phyloP scores from a whole-genome alignment of 2,329 filamentous ascomycete genomes.

The Aureobasidium sp. region DNA sequence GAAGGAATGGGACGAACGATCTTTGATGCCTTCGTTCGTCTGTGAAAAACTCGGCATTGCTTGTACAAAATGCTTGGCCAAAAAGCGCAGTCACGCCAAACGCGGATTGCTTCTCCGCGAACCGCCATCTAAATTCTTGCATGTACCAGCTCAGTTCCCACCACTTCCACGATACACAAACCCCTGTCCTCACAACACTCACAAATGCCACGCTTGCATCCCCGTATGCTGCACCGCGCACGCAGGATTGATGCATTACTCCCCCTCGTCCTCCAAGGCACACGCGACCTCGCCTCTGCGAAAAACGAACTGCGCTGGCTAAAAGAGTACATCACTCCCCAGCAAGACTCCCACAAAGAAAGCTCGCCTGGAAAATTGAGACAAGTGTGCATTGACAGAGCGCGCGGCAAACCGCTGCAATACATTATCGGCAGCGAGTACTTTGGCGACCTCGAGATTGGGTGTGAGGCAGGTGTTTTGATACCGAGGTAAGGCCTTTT shows the following conservation, averaged over 20 bases:
- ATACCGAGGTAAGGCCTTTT: slow-evolving; percentile 58
- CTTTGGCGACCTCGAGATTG: slow-evolving; percentile 74
- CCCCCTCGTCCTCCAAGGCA: slow-evolving; percentile 47
- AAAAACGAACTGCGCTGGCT: slow-evolving; percentile 67
- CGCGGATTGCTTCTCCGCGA: no score
- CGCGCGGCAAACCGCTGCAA: slow-evolving; percentile 68
- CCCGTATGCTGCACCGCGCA: background rate
- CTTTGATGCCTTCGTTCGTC: background rate
- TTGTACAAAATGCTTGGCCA: background rate
- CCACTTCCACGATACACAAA: no score
- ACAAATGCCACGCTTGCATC: slow-evolving; percentile 7
- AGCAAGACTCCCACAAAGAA: no score
- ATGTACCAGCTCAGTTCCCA: background rate
- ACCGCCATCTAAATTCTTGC: background rate
- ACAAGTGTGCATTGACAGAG: slow-evolving; percentile 35
- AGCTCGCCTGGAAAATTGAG: no score
- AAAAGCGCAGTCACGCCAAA: no score
- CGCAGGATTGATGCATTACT: slow-evolving; percentile 1
- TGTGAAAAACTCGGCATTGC: background rate
- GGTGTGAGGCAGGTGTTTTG: slow-evolving; percentile 67
- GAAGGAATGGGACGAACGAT: background rate
- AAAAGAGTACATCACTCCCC: slow-evolving; percentile 40
- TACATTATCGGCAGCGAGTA: slow-evolving; percentile 84
- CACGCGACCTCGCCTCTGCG: slow-evolving; percentile 54
- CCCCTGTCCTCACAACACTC: background rate